Evolutionary conservation across 441 rosid species (phyloP), one percentile per base, ranked within the genome.

Genomic region (Pelargonium cotyledonis): DNA sequence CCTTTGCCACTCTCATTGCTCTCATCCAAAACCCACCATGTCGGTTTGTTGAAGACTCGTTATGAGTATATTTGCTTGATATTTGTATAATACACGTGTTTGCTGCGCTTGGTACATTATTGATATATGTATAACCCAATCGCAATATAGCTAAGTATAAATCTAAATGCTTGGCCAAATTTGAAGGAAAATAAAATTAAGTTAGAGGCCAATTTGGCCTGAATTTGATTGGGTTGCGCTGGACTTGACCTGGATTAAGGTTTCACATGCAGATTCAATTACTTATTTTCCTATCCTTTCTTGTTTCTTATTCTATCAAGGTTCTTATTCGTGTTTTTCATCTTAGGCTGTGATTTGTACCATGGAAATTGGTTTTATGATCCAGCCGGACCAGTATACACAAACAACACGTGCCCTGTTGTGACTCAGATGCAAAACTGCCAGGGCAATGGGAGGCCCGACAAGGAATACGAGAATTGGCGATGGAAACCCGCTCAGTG

Each of bases 391-490:
- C 97, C 97, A 41, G 8, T 71, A 44, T 92, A 95, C 84, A 85
- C 96, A 65, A 95, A 90, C 97, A 86, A 90, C 81, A 76, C 94
- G 5, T 95, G 99, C 80, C 98, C 97, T 64, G 79, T 89, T 63
- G 38, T 91, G 63, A 85, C 96, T 26, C 97, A 95, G 89, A 90
- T 88, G 97, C 97, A 90, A 84, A 95, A 95, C 83, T 95, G 99
- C 83, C 99, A 89, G 78, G 99, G 97, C 8, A 95, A 95, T 74
- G 99, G 97, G 69, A 85, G 99, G 77, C 92, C 96, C 46, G 99
- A 91, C 78, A 87, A 80, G 70, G 93, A 89, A 72, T 90, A 95
- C 40, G 97, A 95, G 81, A 88, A 82, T 82, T 95, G 95, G 96
- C 86, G 96, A 66, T 95, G 97, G 99, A 90, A 85, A 69, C 99